Conservation (phyloP, 2,329 filamentous ascomycete species). For the Lachnellula occidentalis region DNA sequence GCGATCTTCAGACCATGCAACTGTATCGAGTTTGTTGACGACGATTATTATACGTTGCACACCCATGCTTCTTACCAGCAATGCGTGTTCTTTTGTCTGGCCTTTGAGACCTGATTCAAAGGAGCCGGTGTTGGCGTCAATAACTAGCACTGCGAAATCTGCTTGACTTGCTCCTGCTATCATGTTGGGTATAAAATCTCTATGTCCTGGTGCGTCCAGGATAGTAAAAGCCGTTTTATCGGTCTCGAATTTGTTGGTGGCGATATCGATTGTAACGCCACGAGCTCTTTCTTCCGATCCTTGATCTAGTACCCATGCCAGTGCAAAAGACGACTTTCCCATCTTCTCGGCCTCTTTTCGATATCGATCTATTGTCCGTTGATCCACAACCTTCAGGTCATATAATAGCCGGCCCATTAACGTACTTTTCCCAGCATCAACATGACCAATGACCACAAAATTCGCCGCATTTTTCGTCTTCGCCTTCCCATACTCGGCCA, state of each 20-base stretch:
- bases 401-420: constrained; percentile 92
- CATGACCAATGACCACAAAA: constrained; percentile 93
- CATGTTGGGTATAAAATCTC: constrained; percentile 98
- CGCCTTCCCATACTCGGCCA: constrained; percentile 72
- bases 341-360: constrained; percentile 83
- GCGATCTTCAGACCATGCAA: constrained; percentile 73
- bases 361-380: constrained; percentile 83
- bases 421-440: constrained; percentile 96
- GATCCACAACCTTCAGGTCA: constrained; percentile 82
- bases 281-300: constrained; percentile 81
- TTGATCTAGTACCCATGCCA: constrained; percentile 96
- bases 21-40: constrained; percentile 90
- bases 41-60: constrained; percentile 84
- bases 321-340: constrained; percentile 90
- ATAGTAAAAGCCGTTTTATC: constrained; percentile 85
- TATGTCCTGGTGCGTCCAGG: constrained; percentile 88
- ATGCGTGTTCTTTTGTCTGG: constrained; percentile 88
- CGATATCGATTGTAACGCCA: constrained; percentile 95
- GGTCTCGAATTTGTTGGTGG: constrained; percentile 91
- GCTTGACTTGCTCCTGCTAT: constrained; percentile 94
- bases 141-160: constrained; percentile 90
- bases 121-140: constrained; percentile 83
- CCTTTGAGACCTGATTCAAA: constrained; percentile 92
- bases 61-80: constrained; percentile 85
- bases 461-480: constrained; percentile 76